phyloP scores from a whole-genome alignment of 768 basidiomycete genomes.

The Chalciporus sphaerocephalus region DNA sequence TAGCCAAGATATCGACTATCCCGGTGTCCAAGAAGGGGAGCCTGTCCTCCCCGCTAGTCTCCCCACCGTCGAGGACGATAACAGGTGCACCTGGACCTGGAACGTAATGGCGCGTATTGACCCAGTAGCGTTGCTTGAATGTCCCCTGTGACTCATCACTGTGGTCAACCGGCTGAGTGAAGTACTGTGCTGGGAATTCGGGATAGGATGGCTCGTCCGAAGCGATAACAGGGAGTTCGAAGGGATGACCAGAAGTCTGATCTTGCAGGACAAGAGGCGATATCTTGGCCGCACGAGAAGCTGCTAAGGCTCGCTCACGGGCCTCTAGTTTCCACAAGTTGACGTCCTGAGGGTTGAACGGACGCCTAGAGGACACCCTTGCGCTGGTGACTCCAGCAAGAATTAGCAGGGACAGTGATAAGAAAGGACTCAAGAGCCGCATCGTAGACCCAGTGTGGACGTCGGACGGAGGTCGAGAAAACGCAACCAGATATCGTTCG shows the following conservation, averaged over 20 bases:
- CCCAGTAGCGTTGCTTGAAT: conserved; percentile 90
- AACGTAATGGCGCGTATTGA: conserved; percentile 77
- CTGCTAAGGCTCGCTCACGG: conserved; percentile 16
- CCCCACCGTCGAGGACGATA: conserved; percentile 88
- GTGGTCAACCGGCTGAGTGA: conserved; percentile 85
- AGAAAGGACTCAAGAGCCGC: conserved; percentile 12
- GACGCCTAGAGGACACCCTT: conserved; percentile 8
- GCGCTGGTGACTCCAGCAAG: conserved; percentile 11
- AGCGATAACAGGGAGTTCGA: conserved; percentile 8
- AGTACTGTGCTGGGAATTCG: conserved; percentile 61
- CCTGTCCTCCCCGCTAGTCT: conserved; percentile 77
- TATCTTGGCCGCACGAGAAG: conserved; percentile 7
- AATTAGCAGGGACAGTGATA: conserved; percentile 11
- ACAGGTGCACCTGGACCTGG: conserved; percentile 73
- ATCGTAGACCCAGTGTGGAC: conserved; percentile 7
- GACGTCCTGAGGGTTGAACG: conserved; percentile 52
- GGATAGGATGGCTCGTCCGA: conserved; percentile 8
- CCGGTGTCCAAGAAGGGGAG: conserved; percentile 59
- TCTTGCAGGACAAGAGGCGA: conserved; percentile 24
- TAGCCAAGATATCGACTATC: conserved; percentile 81
- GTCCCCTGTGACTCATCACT: conserved; percentile 55
- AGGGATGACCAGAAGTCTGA: conserved; percentile 10
- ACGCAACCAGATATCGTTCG: too few relatives aligned
- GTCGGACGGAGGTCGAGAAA: too few relatives aligned
- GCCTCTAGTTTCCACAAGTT: conserved; percentile 57